These are phyloP conservation scores for Verticillium isaacii DNA, from an alignment of 2,329 filamentous ascomycete genomes.

Conservation along the genomic window DNA sequence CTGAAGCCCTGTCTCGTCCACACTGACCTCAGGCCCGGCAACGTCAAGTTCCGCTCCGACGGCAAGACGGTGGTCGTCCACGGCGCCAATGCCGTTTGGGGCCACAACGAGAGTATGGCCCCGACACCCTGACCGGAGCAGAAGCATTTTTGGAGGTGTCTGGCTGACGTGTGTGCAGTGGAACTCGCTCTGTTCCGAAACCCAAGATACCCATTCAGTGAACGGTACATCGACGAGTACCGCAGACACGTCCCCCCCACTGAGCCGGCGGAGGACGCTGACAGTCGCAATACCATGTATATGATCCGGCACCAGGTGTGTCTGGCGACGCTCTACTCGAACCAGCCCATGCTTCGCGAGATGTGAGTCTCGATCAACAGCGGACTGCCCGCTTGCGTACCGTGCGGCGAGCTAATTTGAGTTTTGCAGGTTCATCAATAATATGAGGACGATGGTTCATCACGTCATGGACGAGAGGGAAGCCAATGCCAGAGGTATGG, in stretches of 20 bases:
- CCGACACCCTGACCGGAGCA: too few species aligned
- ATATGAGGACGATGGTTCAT: neutral
- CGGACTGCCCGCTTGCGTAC: neutral
- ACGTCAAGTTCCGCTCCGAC: slow-evolving; percentile 13
- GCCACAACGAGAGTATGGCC: slow-evolving; percentile 18
- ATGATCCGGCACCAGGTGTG: slow-evolving; percentile 17
- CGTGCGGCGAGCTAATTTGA: neutral
- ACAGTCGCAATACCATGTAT: slow-evolving; percentile 21
- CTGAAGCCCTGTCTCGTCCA: slow-evolving; percentile 18
- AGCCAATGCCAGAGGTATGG: neutral
- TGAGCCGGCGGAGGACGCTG: slow-evolving; percentile 20
- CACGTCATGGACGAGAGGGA: neutral
- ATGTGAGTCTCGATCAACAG: neutral
- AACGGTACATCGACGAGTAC: slow-evolving; percentile 19
- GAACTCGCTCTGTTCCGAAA: neutral
- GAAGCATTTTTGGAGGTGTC: neutral
- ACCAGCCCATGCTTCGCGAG: neutral
- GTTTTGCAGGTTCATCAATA: neutral
- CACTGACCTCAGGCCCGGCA: slow-evolving; percentile 19
- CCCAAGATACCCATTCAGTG: slow-evolving; percentile 15
- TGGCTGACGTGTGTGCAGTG: neutral
- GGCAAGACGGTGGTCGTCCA: slow-evolving; percentile 13
- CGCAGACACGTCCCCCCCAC: slow-evolving; percentile 18
- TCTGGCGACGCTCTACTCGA: slow-evolving; percentile 16
- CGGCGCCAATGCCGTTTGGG: slow-evolving; percentile 18